Base-by-base conservation (phyloP, 2,329 filamentous ascomycete species). In the Neocucurbitaria cava region DNA sequence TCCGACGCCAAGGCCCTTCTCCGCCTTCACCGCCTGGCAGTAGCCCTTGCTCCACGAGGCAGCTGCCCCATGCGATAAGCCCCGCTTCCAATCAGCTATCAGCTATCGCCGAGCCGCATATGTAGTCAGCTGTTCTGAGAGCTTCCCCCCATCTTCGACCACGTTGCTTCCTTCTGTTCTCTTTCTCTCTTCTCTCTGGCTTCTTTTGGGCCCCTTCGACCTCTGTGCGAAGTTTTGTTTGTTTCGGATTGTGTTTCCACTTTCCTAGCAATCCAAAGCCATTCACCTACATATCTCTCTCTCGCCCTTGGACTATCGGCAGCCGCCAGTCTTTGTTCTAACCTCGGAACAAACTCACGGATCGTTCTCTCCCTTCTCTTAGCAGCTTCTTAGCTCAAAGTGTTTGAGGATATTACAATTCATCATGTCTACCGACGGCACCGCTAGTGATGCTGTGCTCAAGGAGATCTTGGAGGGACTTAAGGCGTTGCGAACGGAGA, bases 381-480 rank as follows among this genome's bases (percentile, higher is more conserved):
- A 24, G 20, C 9, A 24, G 23, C 30, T n/a, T 43, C 40, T 11
- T 11, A 31, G 20, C 18, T 24, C 18, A 21, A 35, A 33, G 54
- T 61, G 45, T 46, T 44, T 50, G 35, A 45, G 20, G 51, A 7
- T 31, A 51, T 35, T 26, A 45, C 18, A 49, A 38, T 40, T 38
- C 59, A 62, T 56, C 59, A 74, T 74, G 71, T 72, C 71, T 55
- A 46, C 56, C 52, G 60, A 68, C 54, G 67, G 60, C 59, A 61
- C 61, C 45, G 59, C 68, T 54, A 70, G 66, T 66, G 70, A 74
- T 67, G 65, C 64, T 58, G 67, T 83, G 41, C 76, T 86, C 53
- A 80, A 81, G 60, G 81, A 85, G 71, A 85, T 88, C 62, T 77
- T 87, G 21, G 73, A 78, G 36, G 80, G 80, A 36, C 71, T 88